A percentile compares a stretch with the other conserved stretches of the same genome.
These are phyloP conservation scores for Xylariaceae sp. DNA, from an alignment of 2,329 filamentous ascomycete species.

Conservation along the genomic window DNA sequence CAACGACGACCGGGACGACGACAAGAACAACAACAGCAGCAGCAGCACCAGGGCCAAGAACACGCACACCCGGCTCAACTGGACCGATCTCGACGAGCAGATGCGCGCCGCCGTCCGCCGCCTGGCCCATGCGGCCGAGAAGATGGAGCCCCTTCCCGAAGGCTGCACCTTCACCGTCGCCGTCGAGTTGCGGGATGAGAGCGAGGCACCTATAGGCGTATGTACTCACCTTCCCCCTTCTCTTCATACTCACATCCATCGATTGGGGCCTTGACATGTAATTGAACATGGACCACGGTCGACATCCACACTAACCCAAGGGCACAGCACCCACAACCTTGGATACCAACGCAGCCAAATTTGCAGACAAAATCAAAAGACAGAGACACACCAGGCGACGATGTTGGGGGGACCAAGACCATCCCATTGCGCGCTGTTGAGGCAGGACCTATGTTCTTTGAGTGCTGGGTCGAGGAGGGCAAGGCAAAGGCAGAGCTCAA, in stretches of 20 bases:
- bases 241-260: not conserved
- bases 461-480: conserved; percentile 62
- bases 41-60: not conserved
- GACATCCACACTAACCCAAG: no score
- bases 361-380: conserved; percentile 36
- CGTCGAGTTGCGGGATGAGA: conserved; percentile 64
- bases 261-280: no score
- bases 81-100: conserved; percentile 65
- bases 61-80: conserved; percentile 35
- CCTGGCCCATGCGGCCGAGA: conserved; percentile 56
- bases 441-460: conserved; percentile 58
- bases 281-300: no score
- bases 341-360: conserved; percentile 52
- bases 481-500: conserved; percentile 32
- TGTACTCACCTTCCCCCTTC: not conserved
- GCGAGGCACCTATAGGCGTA: conserved; percentile 54
- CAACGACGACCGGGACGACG: no score
- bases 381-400: conserved; percentile 26
- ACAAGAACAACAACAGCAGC: no score
- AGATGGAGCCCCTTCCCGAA: conserved; percentile 52
- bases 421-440: conserved; percentile 50
- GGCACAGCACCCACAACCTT: conserved; percentile 52
- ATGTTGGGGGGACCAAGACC: conserved; percentile 37
- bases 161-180: conserved; percentile 73
- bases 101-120: conserved; percentile 63